Base-by-base conservation (phyloP, 2,329 filamentous ascomycete species). In the Endoconidiophora polonica region DNA sequence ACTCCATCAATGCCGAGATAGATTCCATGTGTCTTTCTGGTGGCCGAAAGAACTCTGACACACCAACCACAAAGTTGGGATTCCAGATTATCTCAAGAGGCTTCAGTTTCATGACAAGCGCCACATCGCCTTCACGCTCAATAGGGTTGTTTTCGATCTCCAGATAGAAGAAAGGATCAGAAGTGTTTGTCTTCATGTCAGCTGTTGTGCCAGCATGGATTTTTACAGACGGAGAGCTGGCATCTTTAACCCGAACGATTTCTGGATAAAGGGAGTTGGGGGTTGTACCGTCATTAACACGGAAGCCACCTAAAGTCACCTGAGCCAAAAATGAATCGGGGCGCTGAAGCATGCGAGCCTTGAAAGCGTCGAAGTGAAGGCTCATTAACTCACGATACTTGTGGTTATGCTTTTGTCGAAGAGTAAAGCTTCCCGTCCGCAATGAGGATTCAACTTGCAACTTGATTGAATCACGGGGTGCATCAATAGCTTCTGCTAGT, bases 11-110 rank as follows among this genome's bases (percentile, higher is more conserved):
- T 1, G 91, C 93, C 10, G 80, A 83, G 57, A 99, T 95, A 7
- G 91, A 98, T 61, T 98, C 91, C 88, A 98, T 95, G 61, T 98
- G 93, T 46, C 88, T 76, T 62, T 95, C 88, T 0, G 91, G 93
- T 0, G 91, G 91, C 55, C 90, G 83, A 70, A 99, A 98, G 68
- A 98, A 99, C 57, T 87, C 86, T 48, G 82, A 86, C 38, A 96
- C 79, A 45, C 91, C 88, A 4, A 94, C 79, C 0, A 96, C 73
- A 57, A 96, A 93, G 56, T 81, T 85, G 1, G 93, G 91, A 58
- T 98, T 99, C 75, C 94, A 98, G 22, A 98, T 86, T 49, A 99
- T 83, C 62, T 98, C 93, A 57, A 98, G 81, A 42, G 88, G 91
- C 63, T 93, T 95, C 57, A 98, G 68, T 63, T 94, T 95, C 58